These are phyloP conservation scores for Kalmusia sp. DNA, from an alignment of 2,329 filamentous ascomycete genomes.

Conservation along the genomic window DNA sequence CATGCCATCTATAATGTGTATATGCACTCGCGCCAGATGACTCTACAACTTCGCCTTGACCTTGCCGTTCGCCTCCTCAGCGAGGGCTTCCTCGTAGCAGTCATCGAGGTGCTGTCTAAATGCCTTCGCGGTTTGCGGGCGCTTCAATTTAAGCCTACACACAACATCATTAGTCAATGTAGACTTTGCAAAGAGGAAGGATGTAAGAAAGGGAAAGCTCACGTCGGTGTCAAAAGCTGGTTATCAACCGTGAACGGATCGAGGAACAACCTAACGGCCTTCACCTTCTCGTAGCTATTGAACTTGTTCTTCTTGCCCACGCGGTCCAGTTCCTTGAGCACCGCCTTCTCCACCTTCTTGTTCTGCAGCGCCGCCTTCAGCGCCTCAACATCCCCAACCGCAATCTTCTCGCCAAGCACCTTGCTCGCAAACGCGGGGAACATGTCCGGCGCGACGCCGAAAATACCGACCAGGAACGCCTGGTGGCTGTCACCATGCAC, in stretches of 20 bases:
- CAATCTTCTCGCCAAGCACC: conserved; percentile 72
- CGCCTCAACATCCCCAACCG: conserved; percentile 68
- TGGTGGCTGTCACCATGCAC: conserved; percentile 90
- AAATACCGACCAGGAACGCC: conserved; percentile 81
- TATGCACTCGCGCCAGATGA: neutral
- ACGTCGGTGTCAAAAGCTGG: conserved; percentile 87
- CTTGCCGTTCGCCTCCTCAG: conserved; percentile 49
- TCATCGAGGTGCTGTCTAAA: conserved; percentile 65
- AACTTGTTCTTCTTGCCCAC: conserved; percentile 86
- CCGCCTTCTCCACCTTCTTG: conserved; percentile 73
- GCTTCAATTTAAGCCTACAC: conserved; percentile 73
- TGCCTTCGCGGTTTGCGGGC: conserved; percentile 69
- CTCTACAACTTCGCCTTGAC: conserved; percentile 57
- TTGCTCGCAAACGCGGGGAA: conserved; percentile 84
- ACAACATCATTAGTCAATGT: conserved; percentile 15
- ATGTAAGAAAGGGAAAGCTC: conserved; percentile 53
- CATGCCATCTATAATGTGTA: neutral
- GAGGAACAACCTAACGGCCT: conserved; percentile 74
- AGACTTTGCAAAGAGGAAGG: neutral
- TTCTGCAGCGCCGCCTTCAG: conserved; percentile 73
- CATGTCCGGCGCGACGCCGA: conserved; percentile 83
- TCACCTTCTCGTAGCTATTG: conserved; percentile 87
- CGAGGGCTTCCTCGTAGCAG: conserved; percentile 65
- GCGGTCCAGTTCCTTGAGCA: conserved; percentile 78
- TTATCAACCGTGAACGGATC: conserved; percentile 96